These are phyloP conservation scores for Incumbomyces lentus DNA, from an alignment of 2,329 filamentous ascomycete genomes.

Conservation along the genomic window DNA sequence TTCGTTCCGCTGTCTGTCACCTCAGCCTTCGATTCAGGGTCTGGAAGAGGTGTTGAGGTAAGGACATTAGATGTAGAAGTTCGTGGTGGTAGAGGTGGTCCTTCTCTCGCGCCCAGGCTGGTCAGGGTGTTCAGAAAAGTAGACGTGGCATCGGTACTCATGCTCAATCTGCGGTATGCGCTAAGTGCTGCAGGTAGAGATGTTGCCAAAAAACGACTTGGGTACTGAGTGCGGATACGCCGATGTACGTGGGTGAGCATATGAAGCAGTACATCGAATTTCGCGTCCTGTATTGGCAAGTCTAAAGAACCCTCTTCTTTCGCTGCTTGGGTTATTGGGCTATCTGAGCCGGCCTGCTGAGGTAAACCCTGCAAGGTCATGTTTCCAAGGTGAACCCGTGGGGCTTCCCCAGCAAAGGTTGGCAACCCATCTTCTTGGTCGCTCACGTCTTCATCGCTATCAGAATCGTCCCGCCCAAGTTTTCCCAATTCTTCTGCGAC, in stretches of 20 bases:
- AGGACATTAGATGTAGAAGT: slow-evolving; percentile 39
- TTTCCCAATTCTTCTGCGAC: slow-evolving; percentile 51
- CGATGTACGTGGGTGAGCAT: slow-evolving; percentile 50
- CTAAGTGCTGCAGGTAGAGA: slow-evolving; percentile 52
- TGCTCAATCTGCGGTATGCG: slow-evolving; percentile 46
- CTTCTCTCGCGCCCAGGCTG: slow-evolving; percentile 45
- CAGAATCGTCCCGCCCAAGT: slow-evolving; percentile 39
- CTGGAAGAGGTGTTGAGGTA: slow-evolving; percentile 30
- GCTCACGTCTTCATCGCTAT: slow-evolving; percentile 24
- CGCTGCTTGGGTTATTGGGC: slow-evolving; percentile 4
- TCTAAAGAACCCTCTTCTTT: slow-evolving; percentile 21
- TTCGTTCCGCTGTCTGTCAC: slow-evolving; percentile 26
- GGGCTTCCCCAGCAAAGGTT: slow-evolving; percentile 21
- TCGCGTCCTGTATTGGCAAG: slow-evolving; percentile 33
- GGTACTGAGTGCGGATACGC: slow-evolving; percentile 53
- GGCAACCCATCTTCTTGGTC: slow-evolving; percentile 15
- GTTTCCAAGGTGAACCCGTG: slow-evolving; percentile 19
- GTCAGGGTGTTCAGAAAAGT: slow-evolving; percentile 49
- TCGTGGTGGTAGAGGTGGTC: slow-evolving; percentile 51
- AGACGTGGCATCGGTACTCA: slow-evolving; percentile 46
- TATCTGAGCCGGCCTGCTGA: background rate
- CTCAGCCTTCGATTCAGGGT: slow-evolving; percentile 44
- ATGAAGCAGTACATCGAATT: slow-evolving; percentile 38
- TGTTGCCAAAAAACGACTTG: slow-evolving; percentile 54
- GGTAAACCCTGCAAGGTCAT: slow-evolving; percentile 21